A percentile compares a stretch with the other conserved stretches of the same genome.
phyloP scores from a whole-genome alignment of 768 basidiomycete species.

The Suillus bovinus region DNA sequence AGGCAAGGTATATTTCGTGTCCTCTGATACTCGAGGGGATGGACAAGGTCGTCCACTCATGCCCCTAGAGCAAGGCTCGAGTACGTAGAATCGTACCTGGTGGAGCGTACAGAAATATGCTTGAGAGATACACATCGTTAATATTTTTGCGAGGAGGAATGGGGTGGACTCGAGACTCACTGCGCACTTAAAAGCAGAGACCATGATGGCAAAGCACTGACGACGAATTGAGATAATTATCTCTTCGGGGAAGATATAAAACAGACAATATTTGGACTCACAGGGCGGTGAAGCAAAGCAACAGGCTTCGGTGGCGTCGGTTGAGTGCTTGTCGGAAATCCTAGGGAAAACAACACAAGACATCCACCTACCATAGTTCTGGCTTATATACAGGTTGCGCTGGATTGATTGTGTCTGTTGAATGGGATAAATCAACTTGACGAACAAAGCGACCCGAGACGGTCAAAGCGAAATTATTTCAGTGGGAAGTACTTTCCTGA shows the following conservation, averaged over 20 bases:
- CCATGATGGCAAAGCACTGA: neutral
- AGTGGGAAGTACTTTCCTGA: no score
- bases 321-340: neutral
- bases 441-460: neutral
- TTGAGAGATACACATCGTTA: slow-evolving; percentile 4
- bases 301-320: neutral
- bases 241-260: neutral
- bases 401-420: neutral
- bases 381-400: neutral
- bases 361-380: neutral
- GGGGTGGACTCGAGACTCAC: neutral
- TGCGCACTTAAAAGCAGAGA: neutral
- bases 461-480: neutral
- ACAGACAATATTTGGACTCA: neutral
- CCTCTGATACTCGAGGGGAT: fast-evolving
- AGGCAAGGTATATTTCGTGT: neutral
- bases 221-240: neutral
- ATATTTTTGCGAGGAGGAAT: neutral
- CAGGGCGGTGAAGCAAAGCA: neutral
- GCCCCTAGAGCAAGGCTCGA: slow-evolving; percentile 3
- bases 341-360: neutral
- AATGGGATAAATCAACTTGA: neutral
- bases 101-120: slow-evolving; percentile 12
- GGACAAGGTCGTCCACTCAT: slow-evolving; percentile 1
- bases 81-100: neutral